Conservation (phyloP, 2,329 filamentous ascomycete genomes). For the Fusarium hainanense region DNA sequence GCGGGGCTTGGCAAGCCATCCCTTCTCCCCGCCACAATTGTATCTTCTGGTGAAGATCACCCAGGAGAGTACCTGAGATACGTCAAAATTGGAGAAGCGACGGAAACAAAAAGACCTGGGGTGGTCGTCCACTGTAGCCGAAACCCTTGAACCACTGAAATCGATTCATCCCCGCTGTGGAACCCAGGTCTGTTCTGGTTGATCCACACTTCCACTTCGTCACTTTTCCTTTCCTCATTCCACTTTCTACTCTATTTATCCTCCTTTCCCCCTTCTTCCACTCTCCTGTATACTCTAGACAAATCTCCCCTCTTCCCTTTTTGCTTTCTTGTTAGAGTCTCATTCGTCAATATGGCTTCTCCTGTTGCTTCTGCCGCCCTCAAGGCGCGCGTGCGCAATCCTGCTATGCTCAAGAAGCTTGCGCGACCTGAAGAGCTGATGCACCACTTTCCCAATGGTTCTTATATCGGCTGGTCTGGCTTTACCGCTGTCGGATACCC, state of each 20-base stretch:
- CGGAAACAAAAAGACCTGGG: neutral
- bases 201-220: slow-evolving; percentile 42
- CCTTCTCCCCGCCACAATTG: slow-evolving; percentile 23
- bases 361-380: slow-evolving; percentile 76
- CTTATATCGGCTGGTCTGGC: slow-evolving; percentile 92
- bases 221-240: slow-evolving; percentile 24
- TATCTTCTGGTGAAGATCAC: slow-evolving; percentile 1
- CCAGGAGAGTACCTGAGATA: slow-evolving; percentile 16
- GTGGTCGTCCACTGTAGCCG: slow-evolving; percentile 25
- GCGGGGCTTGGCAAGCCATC: slow-evolving; percentile 19
- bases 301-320: slow-evolving; percentile 39
- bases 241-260: slow-evolving; percentile 28
- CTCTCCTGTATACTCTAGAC: slow-evolving; percentile 4
- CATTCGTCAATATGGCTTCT: slow-evolving; percentile 56
- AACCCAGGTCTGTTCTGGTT: neutral
- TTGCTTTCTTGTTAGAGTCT: slow-evolving; percentile 18
- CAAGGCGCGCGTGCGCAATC: slow-evolving; percentile 78
- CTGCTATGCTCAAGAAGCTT: slow-evolving; percentile 83
- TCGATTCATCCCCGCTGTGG: slow-evolving; percentile 27
- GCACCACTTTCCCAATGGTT: slow-evolving; percentile 81
- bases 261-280: slow-evolving; percentile 4
- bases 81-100: slow-evolving; percentile 33
- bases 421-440: slow-evolving; percentile 83
- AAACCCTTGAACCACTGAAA: slow-evolving; percentile 13
- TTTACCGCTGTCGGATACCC: slow-evolving; percentile 93